phyloP scores from a whole-genome alignment of 495 filamentous ascomycete species.

The Daldinia concentrica region DNA sequence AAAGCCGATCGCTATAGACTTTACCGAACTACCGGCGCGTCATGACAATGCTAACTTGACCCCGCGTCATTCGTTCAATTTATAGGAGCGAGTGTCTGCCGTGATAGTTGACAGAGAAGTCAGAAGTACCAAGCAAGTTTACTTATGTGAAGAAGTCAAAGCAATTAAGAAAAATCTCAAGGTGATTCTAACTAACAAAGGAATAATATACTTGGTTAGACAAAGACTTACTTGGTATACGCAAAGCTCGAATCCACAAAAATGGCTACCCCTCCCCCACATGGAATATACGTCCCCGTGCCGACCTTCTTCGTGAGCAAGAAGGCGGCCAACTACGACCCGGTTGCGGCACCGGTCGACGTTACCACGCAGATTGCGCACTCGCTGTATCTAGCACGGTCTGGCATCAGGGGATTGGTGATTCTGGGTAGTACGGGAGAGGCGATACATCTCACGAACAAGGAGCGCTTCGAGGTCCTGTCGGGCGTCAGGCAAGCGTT shows the following conservation, averaged over 20 bases:
- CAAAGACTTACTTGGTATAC: background rate
- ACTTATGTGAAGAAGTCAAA: background rate
- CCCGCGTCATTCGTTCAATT: constrained; percentile 20
- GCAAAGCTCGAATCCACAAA: background rate
- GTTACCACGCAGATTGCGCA: constrained; percentile 65
- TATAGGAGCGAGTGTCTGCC: background rate
- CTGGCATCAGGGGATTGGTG: constrained; percentile 71
- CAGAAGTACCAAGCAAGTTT: background rate
- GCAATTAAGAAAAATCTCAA: background rate
- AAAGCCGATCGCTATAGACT: constrained; percentile 19
- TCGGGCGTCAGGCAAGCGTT: constrained; percentile 61
- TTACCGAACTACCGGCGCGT: constrained; percentile 25
- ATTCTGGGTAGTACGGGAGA: constrained; percentile 75
- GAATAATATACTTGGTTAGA: background rate
- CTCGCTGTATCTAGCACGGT: constrained; percentile 68
- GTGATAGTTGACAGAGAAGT: background rate
- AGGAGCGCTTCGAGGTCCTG: constrained; percentile 67
- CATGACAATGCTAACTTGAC: constrained; percentile 15
- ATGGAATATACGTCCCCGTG: constrained; percentile 56
- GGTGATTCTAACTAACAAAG: background rate
- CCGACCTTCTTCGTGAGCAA: constrained; percentile 56
- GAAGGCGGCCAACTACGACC: constrained; percentile 38
- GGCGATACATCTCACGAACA: constrained; percentile 69
- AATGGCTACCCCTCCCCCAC: constrained; percentile 46
- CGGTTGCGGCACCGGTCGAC: constrained; percentile 54